phyloP scores from a whole-genome alignment of 148 eudicot species.

The Selenicereus undatus region DNA sequence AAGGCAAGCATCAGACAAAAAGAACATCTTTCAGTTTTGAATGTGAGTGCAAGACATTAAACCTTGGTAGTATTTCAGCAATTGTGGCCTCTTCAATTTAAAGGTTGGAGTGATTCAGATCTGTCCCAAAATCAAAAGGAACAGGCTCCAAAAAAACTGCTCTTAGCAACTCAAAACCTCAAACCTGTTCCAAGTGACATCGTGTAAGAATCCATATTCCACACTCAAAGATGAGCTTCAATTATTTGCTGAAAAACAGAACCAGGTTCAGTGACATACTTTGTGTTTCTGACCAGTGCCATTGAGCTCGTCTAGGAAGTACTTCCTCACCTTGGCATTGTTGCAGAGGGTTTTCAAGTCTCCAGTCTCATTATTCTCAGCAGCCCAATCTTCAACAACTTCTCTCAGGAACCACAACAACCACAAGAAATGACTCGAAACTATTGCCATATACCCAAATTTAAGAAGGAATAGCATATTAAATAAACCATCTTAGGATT shows the following conservation, averaged over 20 bases:
- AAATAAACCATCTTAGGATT: neutral
- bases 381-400: constrained; percentile 85
- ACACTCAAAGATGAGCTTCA: neutral
- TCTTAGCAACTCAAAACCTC: constrained; percentile 84
- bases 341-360: constrained; percentile 62
- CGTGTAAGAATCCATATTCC: neutral
- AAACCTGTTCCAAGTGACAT: constrained; percentile 47
- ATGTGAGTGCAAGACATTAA: neutral
- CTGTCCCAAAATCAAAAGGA: constrained; percentile 82
- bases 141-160: constrained; percentile 70
- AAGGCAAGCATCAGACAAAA: neutral
- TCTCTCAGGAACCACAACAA: constrained; percentile 82
- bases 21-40: neutral
- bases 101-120: constrained; percentile 89
- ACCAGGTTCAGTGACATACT: constrained; percentile 36
- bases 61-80: constrained; percentile 93
- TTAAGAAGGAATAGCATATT: constrained; percentile 30
- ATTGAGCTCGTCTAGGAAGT: constrained; percentile 70
- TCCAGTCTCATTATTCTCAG: constrained; percentile 37
- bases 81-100: constrained; percentile 88
- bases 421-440: constrained; percentile 91
- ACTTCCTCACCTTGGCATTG: constrained; percentile 60
- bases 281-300: constrained; percentile 55
- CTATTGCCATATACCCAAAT: constrained; percentile 97
- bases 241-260: constrained; percentile 3